Conservation (phyloP, 768 basidiomycete species). For the Pulveroboletus frians region DNA sequence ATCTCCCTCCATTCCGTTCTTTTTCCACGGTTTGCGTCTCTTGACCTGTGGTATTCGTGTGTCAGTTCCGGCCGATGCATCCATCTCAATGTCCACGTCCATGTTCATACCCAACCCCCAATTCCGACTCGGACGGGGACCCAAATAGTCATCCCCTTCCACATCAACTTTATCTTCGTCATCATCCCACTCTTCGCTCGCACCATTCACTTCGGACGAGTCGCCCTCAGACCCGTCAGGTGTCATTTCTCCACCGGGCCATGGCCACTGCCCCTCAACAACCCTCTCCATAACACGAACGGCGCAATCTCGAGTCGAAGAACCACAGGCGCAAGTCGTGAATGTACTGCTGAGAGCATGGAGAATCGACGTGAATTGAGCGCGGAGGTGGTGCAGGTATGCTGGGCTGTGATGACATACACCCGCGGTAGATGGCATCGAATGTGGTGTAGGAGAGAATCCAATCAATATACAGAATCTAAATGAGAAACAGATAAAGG, state of each 20-base stretch:
- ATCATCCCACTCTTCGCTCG: conserved; percentile 17
- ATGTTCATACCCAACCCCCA: conserved; percentile 22
- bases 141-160: conserved; percentile 18
- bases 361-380: conserved; percentile 65
- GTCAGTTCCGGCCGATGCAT: conserved; percentile 4
- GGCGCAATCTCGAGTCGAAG: conserved; percentile 56
- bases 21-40: conserved; percentile 22
- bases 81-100: conserved; percentile 23
- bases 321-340: conserved; percentile 70
- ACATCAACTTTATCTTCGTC: conserved; percentile 17
- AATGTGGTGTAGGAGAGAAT: not conserved
- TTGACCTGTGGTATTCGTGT: conserved; percentile 9
- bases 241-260: conserved; percentile 27
- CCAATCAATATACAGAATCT: conserved; percentile 10
- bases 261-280: conserved; percentile 40
- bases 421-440: not conserved
- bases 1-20: conserved; percentile 19
- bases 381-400: conserved; percentile 48
- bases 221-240: conserved; percentile 21
- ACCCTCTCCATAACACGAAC: conserved; percentile 61
- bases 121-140: conserved; percentile 6
- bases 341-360: conserved; percentile 67
- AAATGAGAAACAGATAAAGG: not conserved
- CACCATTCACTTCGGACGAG: conserved; percentile 10
- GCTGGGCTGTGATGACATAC: conserved; percentile 34